Evolutionary conservation across 352 stramenopile species (phyloP), one percentile per base, ranked within the genome.

Genomic region (Phytophthora sp.): DNA sequence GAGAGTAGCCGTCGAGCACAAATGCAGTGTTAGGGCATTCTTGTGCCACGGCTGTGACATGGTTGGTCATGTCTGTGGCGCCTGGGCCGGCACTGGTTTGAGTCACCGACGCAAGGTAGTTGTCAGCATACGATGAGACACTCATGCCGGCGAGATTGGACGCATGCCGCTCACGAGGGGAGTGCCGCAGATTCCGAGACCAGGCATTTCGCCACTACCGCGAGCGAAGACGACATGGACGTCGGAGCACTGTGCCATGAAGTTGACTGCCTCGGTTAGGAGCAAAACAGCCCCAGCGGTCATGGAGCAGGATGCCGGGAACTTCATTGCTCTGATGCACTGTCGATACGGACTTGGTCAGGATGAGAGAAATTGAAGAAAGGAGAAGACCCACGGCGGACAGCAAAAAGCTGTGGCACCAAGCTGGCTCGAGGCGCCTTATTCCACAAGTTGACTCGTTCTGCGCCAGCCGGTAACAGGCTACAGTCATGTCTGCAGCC

Each of bases 31-130:
- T 63, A 0, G 70, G 65, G 31, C 70, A 77, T 38, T 73, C 12
- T 7, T 45, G 33, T 0, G 70, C 59, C 24, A 66, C 63, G 12
- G 23, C 24, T 3, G 54, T 44, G 23, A 77, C 56, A 18, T 74
- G 65, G 47, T 68, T 74, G 11, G 63, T 69, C 70, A 77, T 69
- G 18, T 71, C 69, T 0, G 63, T 77, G 21, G 64, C 69, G 1
- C 60, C 69, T 3, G 69, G 42, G 6, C 64, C 69, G n/a, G 59
- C 66, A 42, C 57, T 73, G 11, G 45, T 71, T 51, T 74, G 60
- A 18, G 33, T 31, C n/a, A 57, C 26, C 0, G 54, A 57, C 13
- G 69, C 69, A 15, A 44, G 20, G 47, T 77, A 77, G 33, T 69
- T 29, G 13, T 73, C 70, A 12, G 70, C 65, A 31, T 77, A 77